Percentiles rank a stretch among this genome's conserved stretches.
phyloP scores from a whole-genome alignment of 1,284 basidiomycete species.

The Tilletia indica region DNA sequence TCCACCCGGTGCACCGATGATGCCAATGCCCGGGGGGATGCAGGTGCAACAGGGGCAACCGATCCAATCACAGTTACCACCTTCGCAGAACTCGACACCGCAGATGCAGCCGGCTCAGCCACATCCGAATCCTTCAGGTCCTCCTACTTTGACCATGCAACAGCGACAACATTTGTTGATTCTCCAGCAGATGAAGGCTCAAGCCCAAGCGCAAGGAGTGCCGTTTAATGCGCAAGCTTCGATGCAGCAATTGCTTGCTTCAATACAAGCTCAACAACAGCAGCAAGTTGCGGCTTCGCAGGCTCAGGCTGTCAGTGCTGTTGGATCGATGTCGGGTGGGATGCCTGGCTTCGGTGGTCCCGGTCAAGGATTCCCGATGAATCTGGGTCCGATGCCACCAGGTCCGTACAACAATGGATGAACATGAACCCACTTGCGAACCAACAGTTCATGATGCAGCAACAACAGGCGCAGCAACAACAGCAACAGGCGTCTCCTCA shows the following conservation, averaged over 20 bases:
- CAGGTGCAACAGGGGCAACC: background rate
- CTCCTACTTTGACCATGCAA: background rate
- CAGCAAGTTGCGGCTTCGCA: constrained; percentile 22
- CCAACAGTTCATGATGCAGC: background rate
- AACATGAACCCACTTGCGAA: constrained; percentile 8
- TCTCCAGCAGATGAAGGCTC: constrained; percentile 12
- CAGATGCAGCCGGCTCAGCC: constrained; percentile 8
- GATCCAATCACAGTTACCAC: constrained; percentile 7
- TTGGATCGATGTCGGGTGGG: background rate
- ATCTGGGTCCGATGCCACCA: background rate
- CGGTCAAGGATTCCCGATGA: background rate
- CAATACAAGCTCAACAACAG: constrained; percentile 22
- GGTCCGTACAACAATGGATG: background rate
- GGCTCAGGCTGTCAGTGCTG: background rate
- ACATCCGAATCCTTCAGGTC: background rate
- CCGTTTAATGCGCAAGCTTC: constrained; percentile 10
- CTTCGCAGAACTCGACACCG: constrained; percentile 9
- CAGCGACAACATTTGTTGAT: constrained; percentile 13
- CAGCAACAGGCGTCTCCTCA: background rate
- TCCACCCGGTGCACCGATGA: background rate
- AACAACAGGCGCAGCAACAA: background rate
- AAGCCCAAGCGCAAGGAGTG: constrained; percentile 8
- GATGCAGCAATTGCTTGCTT: constrained; percentile 6
- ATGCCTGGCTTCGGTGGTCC: background rate
- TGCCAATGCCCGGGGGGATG: background rate